Conservation (phyloP, 805 yeast species). For the Grigorovia yakushimaensis region DNA sequence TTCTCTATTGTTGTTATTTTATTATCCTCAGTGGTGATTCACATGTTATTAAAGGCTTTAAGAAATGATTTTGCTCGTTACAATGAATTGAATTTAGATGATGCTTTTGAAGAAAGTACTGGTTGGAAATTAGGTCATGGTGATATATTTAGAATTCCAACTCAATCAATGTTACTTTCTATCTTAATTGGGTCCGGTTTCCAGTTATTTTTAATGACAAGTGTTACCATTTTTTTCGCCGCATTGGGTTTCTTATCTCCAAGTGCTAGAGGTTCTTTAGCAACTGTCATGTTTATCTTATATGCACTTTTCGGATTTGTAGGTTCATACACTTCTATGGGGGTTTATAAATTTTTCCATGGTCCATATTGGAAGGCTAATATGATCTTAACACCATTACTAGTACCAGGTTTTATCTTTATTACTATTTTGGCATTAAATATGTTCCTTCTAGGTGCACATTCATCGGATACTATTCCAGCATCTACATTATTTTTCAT, state of each 20-base stretch:
- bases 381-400: slow-evolving; percentile 67
- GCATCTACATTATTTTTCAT: slow-evolving; percentile 79
- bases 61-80: slow-evolving; percentile 79
- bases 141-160: slow-evolving; percentile 85
- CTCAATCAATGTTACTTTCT: slow-evolving; percentile 58
- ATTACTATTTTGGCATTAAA: slow-evolving; percentile 58
- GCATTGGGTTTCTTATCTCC: slow-evolving; percentile 85
- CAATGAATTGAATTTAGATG: slow-evolving; percentile 80
- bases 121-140: slow-evolving; percentile 98
- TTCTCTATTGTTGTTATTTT: slow-evolving; percentile 73
- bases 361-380: slow-evolving; percentile 89
- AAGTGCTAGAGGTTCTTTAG: slow-evolving; percentile 85
- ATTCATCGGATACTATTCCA: slow-evolving; percentile 93
- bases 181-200: slow-evolving; percentile 81
- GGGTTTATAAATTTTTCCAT: slow-evolving; percentile 77
- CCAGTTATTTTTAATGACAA: slow-evolving; percentile 70
- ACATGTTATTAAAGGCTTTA: slow-evolving; percentile 68
- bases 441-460: slow-evolving; percentile 65
- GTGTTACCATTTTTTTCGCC: slow-evolving; percentile 70
- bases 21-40: slow-evolving; percentile 67
- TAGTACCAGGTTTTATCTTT: slow-evolving; percentile 78
- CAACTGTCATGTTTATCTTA: slow-evolving; percentile 80
- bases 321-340: slow-evolving; percentile 83
- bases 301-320: slow-evolving; percentile 72
- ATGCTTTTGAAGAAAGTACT: slow-evolving; percentile 80